These are phyloP conservation scores for Sporobolomyces pararoseus DNA, from an alignment of 768 basidiomycete genomes.

Conservation along the genomic window DNA sequence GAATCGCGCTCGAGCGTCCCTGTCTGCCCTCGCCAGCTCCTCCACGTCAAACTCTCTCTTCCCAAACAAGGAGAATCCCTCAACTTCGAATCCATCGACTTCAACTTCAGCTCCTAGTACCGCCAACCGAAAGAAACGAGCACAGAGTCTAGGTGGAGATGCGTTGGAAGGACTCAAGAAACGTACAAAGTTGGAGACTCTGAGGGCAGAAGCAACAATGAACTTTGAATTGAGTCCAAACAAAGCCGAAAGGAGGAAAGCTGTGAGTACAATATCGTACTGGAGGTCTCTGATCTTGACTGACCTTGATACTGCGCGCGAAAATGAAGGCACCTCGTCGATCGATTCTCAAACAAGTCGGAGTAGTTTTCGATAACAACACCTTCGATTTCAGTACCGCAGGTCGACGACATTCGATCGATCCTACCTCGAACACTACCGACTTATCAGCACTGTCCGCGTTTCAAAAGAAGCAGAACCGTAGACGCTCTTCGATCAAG, in stretches of 20 bases:
- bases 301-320: too few species aligned
- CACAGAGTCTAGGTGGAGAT: constrained; percentile 42
- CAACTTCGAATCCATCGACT: constrained; percentile 4
- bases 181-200: constrained; percentile 1
- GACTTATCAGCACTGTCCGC: constrained; percentile 24
- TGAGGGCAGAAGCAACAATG: constrained; percentile 1
- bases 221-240: constrained; percentile 31
- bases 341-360: constrained; percentile 41
- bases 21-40: neutral
- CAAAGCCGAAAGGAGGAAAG: constrained; percentile 22
- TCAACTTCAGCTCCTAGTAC: neutral
- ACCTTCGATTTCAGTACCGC: constrained; percentile 19
- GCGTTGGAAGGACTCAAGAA: constrained; percentile 32
- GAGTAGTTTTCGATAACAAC: constrained; percentile 23
- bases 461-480: neutral
- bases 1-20: neutral
- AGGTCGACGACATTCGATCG: neutral
- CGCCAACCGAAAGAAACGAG: constrained; percentile 36
- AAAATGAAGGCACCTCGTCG: constrained; percentile 39
- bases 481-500: constrained; percentile 18
- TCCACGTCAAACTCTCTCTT: neutral
- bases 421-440: constrained; percentile 20
- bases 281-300: too few species aligned
- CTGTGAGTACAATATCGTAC: constrained; percentile 33
- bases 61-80: constrained; percentile 27